phyloP scores from a whole-genome alignment of 1,284 basidiomycete species.

The Ceratobasidium sp. region DNA sequence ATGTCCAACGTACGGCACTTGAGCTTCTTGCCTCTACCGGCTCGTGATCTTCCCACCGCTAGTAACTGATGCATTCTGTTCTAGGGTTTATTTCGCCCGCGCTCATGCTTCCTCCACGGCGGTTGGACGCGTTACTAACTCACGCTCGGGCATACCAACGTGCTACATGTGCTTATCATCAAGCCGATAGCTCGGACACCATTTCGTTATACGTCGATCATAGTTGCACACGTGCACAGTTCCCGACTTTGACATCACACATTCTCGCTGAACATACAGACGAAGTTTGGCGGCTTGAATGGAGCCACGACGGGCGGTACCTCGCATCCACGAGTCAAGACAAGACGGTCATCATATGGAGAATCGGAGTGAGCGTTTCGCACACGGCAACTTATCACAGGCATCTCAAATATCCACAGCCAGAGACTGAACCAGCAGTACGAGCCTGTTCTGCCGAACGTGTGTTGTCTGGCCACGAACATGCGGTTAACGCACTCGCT shows the following conservation, averaged over 20 bases:
- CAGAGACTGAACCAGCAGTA: conserved; percentile 64
- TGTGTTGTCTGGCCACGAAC: conserved; percentile 79
- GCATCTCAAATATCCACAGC: conserved; percentile 55
- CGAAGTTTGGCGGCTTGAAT: conserved; percentile 96
- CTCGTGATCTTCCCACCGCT: conserved; percentile 5
- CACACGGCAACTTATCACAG: conserved; percentile 25
- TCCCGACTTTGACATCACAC: conserved; percentile 87
- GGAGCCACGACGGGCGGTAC: conserved; percentile 89
- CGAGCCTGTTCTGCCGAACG: conserved; percentile 72
- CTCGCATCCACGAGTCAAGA: conserved; percentile 93
- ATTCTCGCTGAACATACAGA: conserved; percentile 88
- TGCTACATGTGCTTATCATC: conserved; percentile 84
- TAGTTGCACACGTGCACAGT: conserved; percentile 80
- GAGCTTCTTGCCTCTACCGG: conserved; percentile 10
- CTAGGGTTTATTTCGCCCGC: conserved; percentile 88
- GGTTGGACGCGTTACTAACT: conserved; percentile 85
- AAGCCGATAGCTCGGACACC: conserved; percentile 65
- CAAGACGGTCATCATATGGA: conserved; percentile 90
- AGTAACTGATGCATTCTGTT: conserved; percentile 13
- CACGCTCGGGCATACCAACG: conserved; percentile 89
- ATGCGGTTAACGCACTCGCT: conserved; percentile 81
- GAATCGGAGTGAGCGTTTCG: conserved; percentile 70
- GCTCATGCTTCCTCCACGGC: conserved; percentile 91
- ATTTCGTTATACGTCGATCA: conserved; percentile 92
- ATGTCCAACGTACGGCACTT: conserved; percentile 79